Base-by-base conservation (phyloP, 768 basidiomycete species). In the Pseudohyphozyma bogoriensis region DNA sequence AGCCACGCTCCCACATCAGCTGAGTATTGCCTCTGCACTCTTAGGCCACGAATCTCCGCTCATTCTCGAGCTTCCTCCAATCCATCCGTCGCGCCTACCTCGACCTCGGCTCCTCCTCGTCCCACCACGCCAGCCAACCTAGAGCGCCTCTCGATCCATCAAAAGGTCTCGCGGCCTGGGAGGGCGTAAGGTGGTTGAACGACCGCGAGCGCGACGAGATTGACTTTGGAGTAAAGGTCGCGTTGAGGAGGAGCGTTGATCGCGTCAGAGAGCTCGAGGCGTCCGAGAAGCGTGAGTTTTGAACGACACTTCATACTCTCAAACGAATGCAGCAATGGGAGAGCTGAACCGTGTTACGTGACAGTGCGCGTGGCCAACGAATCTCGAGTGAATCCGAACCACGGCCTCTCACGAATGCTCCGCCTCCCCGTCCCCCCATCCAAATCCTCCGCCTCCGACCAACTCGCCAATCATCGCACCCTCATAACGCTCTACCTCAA, bases 201-300 rank as follows among this genome's bases (percentile, higher is more conserved):
- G 91, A 96, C 71, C 83, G 88, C 64, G 92, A 99, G 73, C 79
- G 92, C 62, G 92, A 96, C 75, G 89, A 95, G 75, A 87, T 99
- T 55, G 95, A 99, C 78, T 76, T 91, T 62, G 87, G 93, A 72
- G 86, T 89, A 35, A 84, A 86, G 66, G 80, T 89, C 68, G 85
- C 95, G 56, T 77, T 97, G 51, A 80, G 83, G 52, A 81, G 85
- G 55, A 95, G 90, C 76, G 83, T 88, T 35, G 87, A 92, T 65
- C 78, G 87, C 67, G 85, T 96, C 11, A 85, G 83, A 67, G 82
- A 85, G 73, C 83, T 99, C 81, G 95, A 97, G 72, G 78, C 79
- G 42, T 75, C 88, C 31, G 95, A 97, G 77, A 85, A 86, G 74
- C 82, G 93, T 96, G 76, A 72, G 86, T 76, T 13, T 24, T 33